Base-by-base conservation (phyloP, 495 filamentous ascomycete genomes). In the Poronia punctata region DNA sequence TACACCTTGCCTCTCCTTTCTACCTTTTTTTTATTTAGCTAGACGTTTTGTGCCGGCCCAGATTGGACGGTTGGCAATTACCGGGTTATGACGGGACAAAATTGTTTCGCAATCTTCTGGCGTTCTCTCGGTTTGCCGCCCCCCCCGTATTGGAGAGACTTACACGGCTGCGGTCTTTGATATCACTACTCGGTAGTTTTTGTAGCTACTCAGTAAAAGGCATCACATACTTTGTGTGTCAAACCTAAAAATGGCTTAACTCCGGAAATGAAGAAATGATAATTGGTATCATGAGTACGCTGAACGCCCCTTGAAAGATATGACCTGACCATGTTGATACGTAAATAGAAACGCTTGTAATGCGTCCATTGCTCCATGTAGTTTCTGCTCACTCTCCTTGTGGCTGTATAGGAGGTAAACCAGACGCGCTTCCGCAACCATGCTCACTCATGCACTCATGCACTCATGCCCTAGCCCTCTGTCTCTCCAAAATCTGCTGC, bases 401-500 rank as follows among this genome's bases (percentile, higher is more conserved):
- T n/a, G n/a, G n/a, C n/a, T n/a, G n/a, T n/a, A n/a, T n/a, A n/a
- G n/a, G n/a, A n/a, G n/a, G n/a, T n/a, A n/a, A n/a, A n/a, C n/a
- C n/a, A n/a, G n/a, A n/a, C n/a, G n/a, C n/a, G n/a, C n/a, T n/a
- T 27, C n/a, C 24, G 24, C 24, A 7, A 27, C n/a, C 24, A 27
- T 7, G 7, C 24, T n/a, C 24, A 7, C 24, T 27, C 24, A 7
- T 7, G 7, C 24, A 7, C 7, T 27, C 5, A 42, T 33, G 15
- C 4, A 24, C 22, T 56, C 46, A 48, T 3, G 28, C 41, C 1
- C 43, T 31, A 6, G 24, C 32, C 26, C 61, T 59, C 50, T 56
- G 45, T 31, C 42, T 53, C 44, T 64, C 65, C 5, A 63, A 24
- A 10, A 66, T 51, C 56, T 66, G 50, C 37, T 53, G 52, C 53